Conservation (phyloP, 2,329 filamentous ascomycete genomes). For the Aureobasidium subglaciale region DNA sequence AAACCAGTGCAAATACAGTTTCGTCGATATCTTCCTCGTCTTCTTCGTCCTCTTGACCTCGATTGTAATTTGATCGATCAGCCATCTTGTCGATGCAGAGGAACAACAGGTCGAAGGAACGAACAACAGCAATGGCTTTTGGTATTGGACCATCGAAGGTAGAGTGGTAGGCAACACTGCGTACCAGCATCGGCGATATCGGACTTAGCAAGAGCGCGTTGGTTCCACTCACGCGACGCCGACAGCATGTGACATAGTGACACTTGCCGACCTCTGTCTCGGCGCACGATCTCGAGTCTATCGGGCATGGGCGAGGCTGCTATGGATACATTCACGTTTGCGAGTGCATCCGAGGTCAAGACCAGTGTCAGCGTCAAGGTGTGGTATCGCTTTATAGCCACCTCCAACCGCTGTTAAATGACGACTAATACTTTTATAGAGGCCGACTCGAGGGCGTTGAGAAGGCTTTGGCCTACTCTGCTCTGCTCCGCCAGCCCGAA, state of each 20-base stretch:
- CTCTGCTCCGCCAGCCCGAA: constrained; percentile 68
- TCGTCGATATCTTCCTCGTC: constrained; percentile 64
- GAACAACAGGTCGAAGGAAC: background rate
- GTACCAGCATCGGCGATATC: background rate
- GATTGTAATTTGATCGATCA: constrained; percentile 21
- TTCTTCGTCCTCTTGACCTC: constrained; percentile 51
- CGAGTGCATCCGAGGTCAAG: constrained; percentile 75
- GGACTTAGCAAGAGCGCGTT: background rate
- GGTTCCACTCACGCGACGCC: background rate
- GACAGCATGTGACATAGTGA: background rate
- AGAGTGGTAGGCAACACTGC: background rate
- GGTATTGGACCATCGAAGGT: background rate
- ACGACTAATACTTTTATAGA: constrained; percentile 37
- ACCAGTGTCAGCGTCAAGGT: constrained; percentile 61
- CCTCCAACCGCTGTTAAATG: constrained; percentile 20
- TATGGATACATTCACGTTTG: constrained; percentile 97
- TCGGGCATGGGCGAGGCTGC: background rate
- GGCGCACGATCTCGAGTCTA: background rate
- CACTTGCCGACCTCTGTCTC: background rate
- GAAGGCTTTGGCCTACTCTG: constrained; percentile 66
- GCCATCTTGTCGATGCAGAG: too few relatives aligned
- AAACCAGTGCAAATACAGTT: constrained; percentile 38
- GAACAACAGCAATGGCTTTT: background rate
- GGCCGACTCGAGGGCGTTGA: constrained; percentile 73
- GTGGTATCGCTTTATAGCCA: constrained; percentile 30